Conservation (phyloP, 129 eudicot genomes). For the Arctium minus region DNA sequence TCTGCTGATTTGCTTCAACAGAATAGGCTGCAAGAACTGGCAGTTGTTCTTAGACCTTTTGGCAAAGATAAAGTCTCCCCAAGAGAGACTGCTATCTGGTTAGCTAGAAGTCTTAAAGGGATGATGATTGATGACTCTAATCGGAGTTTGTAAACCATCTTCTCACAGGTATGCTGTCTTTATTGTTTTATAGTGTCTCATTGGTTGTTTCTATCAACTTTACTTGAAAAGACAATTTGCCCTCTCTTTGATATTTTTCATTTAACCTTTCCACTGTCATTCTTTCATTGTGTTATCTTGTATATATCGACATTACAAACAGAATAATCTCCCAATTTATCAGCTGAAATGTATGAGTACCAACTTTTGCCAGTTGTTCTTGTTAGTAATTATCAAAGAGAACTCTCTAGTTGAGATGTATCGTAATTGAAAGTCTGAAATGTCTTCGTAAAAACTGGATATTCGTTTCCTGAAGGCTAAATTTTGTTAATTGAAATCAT, state of each 20-base stretch:
- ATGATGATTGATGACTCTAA: slow-evolving; percentile 85
- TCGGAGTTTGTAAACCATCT: slow-evolving; percentile 41
- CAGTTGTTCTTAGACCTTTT: slow-evolving; percentile 86
- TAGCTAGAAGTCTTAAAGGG: slow-evolving; percentile 95
- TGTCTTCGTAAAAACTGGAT: background rate
- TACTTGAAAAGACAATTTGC: background rate
- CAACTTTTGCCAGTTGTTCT: background rate
- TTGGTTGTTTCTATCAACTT: background rate
- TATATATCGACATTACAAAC: slow-evolving; percentile 31
- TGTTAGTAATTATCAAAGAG: background rate
- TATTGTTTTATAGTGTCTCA: background rate
- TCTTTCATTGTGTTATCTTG: slow-evolving; percentile 36
- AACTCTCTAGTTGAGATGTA: slow-evolving; percentile 8
- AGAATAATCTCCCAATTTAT: slow-evolving; percentile 13
- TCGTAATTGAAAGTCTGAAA: background rate
- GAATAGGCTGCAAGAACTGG: slow-evolving; percentile 76
- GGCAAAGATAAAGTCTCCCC: slow-evolving; percentile 95
- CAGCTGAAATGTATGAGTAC: slow-evolving; percentile 24
- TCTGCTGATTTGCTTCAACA: slow-evolving; percentile 96
- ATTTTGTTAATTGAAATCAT: background rate
- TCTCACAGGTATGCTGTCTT: slow-evolving; percentile 13
- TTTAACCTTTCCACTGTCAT: slow-evolving; percentile 8
- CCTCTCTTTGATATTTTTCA: background rate
- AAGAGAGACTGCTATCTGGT: slow-evolving; percentile 97
- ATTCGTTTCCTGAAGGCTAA: background rate